phyloP scores from a whole-genome alignment of 176 grass and related monocot species.

The Eragrostis curvula region DNA sequence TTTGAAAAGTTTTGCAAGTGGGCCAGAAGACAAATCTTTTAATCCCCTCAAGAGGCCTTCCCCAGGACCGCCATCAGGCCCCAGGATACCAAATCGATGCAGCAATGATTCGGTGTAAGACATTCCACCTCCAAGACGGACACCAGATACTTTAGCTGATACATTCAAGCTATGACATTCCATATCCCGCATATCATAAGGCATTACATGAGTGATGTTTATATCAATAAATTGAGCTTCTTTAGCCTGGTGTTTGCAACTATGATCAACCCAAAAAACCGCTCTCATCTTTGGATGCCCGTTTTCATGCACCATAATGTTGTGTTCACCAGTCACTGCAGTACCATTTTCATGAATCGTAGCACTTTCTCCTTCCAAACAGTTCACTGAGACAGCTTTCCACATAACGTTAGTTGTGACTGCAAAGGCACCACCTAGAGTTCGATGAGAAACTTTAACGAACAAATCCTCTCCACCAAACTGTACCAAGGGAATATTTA shows the following conservation, averaged over 20 bases:
- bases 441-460: slow-evolving; percentile 97
- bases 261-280: slow-evolving; percentile 95
- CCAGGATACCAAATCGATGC: slow-evolving; percentile 90
- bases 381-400: slow-evolving; percentile 83
- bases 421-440: slow-evolving; percentile 96
- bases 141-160: slow-evolving; percentile 79
- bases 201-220: slow-evolving; percentile 86
- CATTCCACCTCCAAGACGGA: slow-evolving; percentile 94
- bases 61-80: slow-evolving; percentile 90
- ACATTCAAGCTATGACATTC: slow-evolving; percentile 96
- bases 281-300: slow-evolving; percentile 85
- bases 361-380: slow-evolving; percentile 77
- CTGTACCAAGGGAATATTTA: slow-evolving; percentile 75
- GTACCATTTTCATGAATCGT: slow-evolving; percentile 52
- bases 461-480: slow-evolving; percentile 82
- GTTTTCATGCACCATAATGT: slow-evolving; percentile 45
- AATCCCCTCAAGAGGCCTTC: slow-evolving; percentile 91
- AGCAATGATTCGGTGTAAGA: slow-evolving; percentile 89
- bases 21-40: slow-evolving; percentile 92
- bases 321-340: slow-evolving; percentile 34
- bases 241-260: slow-evolving; percentile 57
- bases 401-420: slow-evolving; percentile 87
- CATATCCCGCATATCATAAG: slow-evolving; percentile 85
- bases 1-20: slow-evolving; percentile 86
- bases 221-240: slow-evolving; percentile 83